A percentile compares a stretch with the other conserved stretches of the same genome.
phyloP scores from a whole-genome alignment of 2,329 filamentous ascomycete species.

The Lecanoromycetidae sp. region DNA sequence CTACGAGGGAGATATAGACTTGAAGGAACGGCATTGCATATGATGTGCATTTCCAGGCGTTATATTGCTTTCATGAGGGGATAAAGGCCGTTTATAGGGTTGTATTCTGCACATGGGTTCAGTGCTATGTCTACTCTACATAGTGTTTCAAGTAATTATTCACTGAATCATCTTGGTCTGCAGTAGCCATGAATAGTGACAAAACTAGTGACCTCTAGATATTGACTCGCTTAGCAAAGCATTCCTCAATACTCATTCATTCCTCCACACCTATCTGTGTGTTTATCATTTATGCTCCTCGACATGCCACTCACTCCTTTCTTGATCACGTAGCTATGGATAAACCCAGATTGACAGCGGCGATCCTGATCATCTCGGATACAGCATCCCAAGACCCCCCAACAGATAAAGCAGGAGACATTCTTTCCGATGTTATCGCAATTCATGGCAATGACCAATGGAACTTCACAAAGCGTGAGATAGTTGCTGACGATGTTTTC shows the following conservation, averaged over 20 bases:
- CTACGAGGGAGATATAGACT: too few species aligned
- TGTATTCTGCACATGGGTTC: not conserved
- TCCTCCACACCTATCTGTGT: too few species aligned
- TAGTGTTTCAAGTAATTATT: too few species aligned
- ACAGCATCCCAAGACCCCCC: conserved; percentile 71
- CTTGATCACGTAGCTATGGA: too few species aligned
- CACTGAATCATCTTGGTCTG: too few species aligned
- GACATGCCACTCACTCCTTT: too few species aligned
- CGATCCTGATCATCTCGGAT: conserved; percentile 79
- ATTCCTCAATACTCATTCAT: not conserved
- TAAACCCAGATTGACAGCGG: conserved; percentile 47
- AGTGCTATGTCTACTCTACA: too few species aligned
- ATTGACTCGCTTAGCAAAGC: not conserved
- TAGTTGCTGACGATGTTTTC: conserved; percentile 64
- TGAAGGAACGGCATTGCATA: too few species aligned
- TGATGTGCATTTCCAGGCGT: not conserved
- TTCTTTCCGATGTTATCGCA: conserved; percentile 57
- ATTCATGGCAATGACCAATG: conserved; percentile 58
- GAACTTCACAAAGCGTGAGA: conserved; percentile 55
- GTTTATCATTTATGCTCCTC: too few species aligned
- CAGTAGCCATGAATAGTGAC: too few species aligned
- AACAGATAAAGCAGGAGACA: conserved; percentile 59
- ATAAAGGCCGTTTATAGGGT: not conserved
- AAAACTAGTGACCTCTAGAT: too few species aligned
- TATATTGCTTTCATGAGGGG: too few species aligned